phyloP scores from a whole-genome alignment of 495 filamentous ascomycete genomes.

The Hypoxylon rickii region DNA sequence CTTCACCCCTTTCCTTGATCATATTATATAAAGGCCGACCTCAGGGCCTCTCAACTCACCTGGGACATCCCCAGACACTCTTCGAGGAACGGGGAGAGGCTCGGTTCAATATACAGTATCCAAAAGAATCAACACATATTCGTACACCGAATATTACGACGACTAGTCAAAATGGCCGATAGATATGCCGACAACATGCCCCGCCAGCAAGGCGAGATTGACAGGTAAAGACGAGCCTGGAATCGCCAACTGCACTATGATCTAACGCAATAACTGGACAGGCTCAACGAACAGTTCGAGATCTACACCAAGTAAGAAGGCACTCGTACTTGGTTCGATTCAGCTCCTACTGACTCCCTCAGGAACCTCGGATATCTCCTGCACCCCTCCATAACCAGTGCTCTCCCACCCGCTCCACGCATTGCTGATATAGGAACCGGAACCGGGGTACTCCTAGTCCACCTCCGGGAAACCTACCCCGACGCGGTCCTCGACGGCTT shows the following conservation, averaged over 20 bases:
- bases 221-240: not conserved
- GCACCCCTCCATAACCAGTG: conserved; percentile 1
- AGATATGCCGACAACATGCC: conserved; percentile 7
- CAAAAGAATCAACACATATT: no score
- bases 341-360: not conserved
- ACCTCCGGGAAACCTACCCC: not conserved
- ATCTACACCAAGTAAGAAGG: not conserved
- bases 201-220: conserved; percentile 1
- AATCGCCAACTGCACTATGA: not conserved
- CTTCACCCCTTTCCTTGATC: no score
- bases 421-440: conserved; percentile 8
- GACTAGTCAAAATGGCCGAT: not conserved
- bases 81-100: no score
- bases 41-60: no score
- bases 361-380: conserved; percentile 4
- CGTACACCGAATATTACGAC: no score
- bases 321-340: not conserved
- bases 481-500: conserved; percentile 40
- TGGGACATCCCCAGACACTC: no score
- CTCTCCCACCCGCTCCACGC: not conserved
- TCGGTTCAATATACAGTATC: no score
- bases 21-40: no score
- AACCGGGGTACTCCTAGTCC: conserved; percentile 1
- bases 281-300: conserved; percentile 14
- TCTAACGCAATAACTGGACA: not conserved